Evolutionary conservation across 192 early-diverging fungal species (phyloP).

Genomic region (Linderina pennispora): DNA sequence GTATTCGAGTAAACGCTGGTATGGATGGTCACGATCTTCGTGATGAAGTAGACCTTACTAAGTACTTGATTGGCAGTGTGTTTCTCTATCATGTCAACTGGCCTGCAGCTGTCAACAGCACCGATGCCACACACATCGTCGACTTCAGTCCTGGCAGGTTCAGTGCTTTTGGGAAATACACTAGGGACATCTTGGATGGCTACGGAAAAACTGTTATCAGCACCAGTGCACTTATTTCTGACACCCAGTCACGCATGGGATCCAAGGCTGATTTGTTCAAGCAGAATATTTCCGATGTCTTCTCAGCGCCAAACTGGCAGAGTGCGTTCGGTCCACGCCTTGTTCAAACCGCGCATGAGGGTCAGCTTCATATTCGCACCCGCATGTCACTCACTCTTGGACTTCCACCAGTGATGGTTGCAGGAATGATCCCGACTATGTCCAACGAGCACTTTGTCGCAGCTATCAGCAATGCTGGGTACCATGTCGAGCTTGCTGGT

Average conservation of each 20-base stretch:
- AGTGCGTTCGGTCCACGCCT: constrained; percentile 72
- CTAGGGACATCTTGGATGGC: constrained; percentile 80
- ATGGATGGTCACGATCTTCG: constrained; percentile 15
- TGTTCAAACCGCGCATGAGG: constrained; percentile 46
- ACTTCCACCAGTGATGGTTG: constrained; percentile 83
- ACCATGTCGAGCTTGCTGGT: constrained; percentile 80
- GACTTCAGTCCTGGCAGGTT: constrained; percentile 89
- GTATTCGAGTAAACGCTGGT: constrained; percentile 7
- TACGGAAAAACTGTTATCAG: constrained; percentile 56
- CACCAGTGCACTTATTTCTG: constrained; percentile 2
- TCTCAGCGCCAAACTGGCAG: constrained; percentile 65
- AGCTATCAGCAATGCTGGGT: constrained; percentile 80
- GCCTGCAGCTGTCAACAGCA: constrained; percentile 15
- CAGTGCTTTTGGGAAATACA: constrained; percentile 75
- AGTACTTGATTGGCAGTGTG: constrained; percentile 15
- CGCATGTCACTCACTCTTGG: constrained; percentile 71
- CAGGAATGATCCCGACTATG: constrained; percentile 86
- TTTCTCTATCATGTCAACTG: constrained; percentile 22
- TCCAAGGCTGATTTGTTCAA: constrained; percentile 73
- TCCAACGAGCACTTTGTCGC: constrained; percentile 67
- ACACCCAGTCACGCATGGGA: constrained; percentile 25
- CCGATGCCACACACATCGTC: constrained; percentile 62
- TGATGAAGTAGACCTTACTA: constrained; percentile 6
- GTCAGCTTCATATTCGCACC: constrained; percentile 66
- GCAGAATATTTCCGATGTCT: constrained; percentile 56